Conservation (phyloP, 2,329 filamentous ascomycete genomes). For the Aureobasidium sp. region DNA sequence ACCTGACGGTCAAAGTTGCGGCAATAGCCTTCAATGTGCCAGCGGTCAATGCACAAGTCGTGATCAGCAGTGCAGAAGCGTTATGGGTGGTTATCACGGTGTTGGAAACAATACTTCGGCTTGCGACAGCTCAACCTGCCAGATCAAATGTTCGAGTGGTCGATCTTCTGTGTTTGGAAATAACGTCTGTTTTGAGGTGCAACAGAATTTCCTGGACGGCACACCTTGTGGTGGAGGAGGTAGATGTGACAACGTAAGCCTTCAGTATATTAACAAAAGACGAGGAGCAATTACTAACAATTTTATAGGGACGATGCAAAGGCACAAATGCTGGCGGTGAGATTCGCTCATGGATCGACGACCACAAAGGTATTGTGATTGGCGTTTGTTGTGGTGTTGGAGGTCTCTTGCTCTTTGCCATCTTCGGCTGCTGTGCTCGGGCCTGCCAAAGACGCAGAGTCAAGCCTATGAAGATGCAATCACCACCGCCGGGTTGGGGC, state of each 20-base stretch:
- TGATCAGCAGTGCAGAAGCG: slow-evolving; percentile 77
- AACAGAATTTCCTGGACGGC: slow-evolving; percentile 91
- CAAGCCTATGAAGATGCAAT: slow-evolving; percentile 5
- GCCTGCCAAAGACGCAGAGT: slow-evolving; percentile 40
- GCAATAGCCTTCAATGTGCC: slow-evolving; percentile 66
- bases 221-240: slow-evolving; percentile 78
- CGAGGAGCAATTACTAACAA: not conserved
- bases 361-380: slow-evolving; percentile 76
- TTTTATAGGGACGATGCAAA: slow-evolving; percentile 58
- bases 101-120: slow-evolving; percentile 71
- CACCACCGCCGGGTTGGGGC: slow-evolving; percentile 19
- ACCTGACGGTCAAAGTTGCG: slow-evolving; percentile 66
- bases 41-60: slow-evolving; percentile 92
- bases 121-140: slow-evolving; percentile 67
- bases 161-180: slow-evolving; percentile 52
- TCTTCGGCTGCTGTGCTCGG: slow-evolving; percentile 58
- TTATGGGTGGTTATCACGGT: slow-evolving; percentile 65
- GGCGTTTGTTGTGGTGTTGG: slow-evolving; percentile 68
- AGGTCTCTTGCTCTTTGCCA: slow-evolving; percentile 60
- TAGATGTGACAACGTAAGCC: slow-evolving; percentile 59
- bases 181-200: slow-evolving; percentile 64
- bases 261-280: not conserved
- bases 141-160: slow-evolving; percentile 62
- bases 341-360: slow-evolving; percentile 66
- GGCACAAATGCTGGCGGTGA: slow-evolving; percentile 64